Conservation (phyloP, 805 yeast species). For the Starmerella floricola region DNA sequence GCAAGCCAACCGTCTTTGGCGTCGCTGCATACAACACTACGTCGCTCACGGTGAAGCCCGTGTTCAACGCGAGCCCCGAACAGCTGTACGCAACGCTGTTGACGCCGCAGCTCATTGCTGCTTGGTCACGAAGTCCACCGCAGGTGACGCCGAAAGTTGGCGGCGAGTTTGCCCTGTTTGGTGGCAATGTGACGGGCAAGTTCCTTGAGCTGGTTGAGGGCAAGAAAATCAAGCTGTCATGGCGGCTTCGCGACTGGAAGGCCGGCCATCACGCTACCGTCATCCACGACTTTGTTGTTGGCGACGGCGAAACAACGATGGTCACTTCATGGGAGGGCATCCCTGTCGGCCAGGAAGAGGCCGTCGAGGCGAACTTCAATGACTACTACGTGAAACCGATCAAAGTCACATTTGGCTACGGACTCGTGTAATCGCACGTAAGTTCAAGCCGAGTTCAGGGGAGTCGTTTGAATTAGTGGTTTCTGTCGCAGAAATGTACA, state of each 20-base stretch:
- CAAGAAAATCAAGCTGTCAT: constrained; percentile 52
- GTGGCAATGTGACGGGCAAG: constrained; percentile 74
- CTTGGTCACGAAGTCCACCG: constrained; percentile 78
- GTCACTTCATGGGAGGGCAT: constrained; percentile 73
- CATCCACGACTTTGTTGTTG: constrained; percentile 56
- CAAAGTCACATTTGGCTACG: constrained; percentile 87
- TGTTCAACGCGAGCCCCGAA: constrained; percentile 78
- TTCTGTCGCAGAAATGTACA: neutral
- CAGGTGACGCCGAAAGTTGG: constrained; percentile 46
- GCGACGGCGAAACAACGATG: constrained; percentile 72
- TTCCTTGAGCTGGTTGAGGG: constrained; percentile 47
- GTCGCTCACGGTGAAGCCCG: constrained; percentile 60
- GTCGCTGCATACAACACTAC: constrained; percentile 64
- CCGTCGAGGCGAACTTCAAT: constrained; percentile 68
- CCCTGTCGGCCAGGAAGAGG: constrained; percentile 93
- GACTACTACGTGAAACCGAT: constrained; percentile 82
- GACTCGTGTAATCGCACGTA: constrained; percentile 37
- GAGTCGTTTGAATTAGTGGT: neutral
- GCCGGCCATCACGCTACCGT: constrained; percentile 66
- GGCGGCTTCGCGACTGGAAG: constrained; percentile 90
- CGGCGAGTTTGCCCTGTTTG: constrained; percentile 58
- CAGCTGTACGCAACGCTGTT: constrained; percentile 69
- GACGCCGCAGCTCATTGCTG: constrained; percentile 66
- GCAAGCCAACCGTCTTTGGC: constrained; percentile 11
- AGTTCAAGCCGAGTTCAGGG: no score